phyloP scores from a whole-genome alignment of 2,329 filamentous ascomycete species.

The Boeremia lycopersici region DNA sequence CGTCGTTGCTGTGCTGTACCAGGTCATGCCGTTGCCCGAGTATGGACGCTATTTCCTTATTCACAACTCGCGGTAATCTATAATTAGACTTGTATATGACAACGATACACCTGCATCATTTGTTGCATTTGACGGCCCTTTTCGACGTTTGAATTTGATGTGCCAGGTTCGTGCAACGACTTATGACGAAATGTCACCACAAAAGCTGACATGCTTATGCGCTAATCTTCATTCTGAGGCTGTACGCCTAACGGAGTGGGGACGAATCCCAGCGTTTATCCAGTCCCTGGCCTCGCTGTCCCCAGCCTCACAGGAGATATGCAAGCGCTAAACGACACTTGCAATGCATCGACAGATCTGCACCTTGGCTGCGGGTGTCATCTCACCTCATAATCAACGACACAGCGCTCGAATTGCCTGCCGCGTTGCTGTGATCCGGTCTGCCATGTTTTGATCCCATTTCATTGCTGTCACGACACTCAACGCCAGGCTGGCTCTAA shows the following conservation, averaged over 20 bases:
- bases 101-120: too few species aligned
- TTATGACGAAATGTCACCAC: not conserved
- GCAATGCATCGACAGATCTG: not conserved
- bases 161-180: not conserved
- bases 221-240: conserved; percentile 4
- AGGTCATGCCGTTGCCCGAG: too few species aligned
- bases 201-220: not conserved
- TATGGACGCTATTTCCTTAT: too few species aligned
- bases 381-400: not conserved
- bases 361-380: not conserved
- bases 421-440: not conserved
- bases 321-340: not conserved
- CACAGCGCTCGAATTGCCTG: not conserved
- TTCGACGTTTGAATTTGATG: too few species aligned
- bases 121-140: too few species aligned
- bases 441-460: not conserved
- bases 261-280: not conserved
- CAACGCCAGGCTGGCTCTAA: not conserved
- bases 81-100: not conserved
- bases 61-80: not conserved
- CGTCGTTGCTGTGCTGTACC: too few species aligned
- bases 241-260: conserved; percentile 3
- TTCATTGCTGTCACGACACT: not conserved
- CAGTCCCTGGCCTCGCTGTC: not conserved
- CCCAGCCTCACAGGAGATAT: not conserved